Conservation (phyloP, 2,329 filamentous ascomycete genomes). For the Colletotrichum cordylinicola region DNA sequence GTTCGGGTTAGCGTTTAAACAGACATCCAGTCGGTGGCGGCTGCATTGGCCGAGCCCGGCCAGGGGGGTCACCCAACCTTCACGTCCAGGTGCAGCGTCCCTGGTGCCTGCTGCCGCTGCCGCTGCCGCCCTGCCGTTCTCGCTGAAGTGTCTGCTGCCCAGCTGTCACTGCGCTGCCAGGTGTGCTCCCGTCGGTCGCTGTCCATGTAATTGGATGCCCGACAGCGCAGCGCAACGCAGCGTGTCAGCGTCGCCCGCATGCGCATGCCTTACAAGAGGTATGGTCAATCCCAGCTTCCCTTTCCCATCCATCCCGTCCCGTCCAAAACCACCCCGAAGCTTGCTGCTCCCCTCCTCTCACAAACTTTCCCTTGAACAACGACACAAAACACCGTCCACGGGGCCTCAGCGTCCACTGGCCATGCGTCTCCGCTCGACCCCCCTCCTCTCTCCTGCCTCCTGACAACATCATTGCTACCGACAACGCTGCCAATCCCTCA, state of each 20-base stretch:
- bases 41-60: neutral
- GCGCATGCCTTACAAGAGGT: neutral
- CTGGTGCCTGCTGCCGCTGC: conserved; percentile 6
- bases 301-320: neutral
- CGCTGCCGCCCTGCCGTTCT: neutral
- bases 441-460: neutral
- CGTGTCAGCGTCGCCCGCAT: neutral
- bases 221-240: neutral
- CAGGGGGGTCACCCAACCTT: neutral
- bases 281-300: neutral
- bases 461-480: neutral
- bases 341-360: conserved; percentile 1
- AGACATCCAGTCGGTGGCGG: neutral
- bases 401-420: conserved; percentile 16
- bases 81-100: neutral
- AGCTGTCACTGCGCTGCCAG: neutral
- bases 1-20: neutral
- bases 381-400: conserved; percentile 15
- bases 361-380: conserved; percentile 9
- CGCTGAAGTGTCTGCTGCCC: neutral
- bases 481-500: neutral
- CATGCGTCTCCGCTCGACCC: conserved; percentile 16
- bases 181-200: neutral
- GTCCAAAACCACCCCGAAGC: conserved; percentile 12
- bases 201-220: neutral